phyloP scores from a whole-genome alignment of 768 basidiomycete species.

The Tylopilus plumbeoviolaceoides region DNA sequence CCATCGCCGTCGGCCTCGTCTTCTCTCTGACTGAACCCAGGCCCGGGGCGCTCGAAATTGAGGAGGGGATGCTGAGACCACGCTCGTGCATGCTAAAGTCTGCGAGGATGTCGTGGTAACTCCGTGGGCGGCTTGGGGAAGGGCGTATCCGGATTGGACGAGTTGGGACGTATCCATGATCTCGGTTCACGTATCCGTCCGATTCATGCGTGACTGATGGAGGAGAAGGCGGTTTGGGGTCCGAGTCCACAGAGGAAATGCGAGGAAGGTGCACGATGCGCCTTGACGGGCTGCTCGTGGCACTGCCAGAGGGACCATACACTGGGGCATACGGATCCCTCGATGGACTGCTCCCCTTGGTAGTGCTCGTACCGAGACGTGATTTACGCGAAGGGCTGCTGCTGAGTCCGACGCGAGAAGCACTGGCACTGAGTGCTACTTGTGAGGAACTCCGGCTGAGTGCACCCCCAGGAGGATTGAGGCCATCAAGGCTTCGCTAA shows the following conservation, averaged over 20 bases:
- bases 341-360: constrained; percentile 17
- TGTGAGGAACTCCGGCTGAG: constrained; percentile 25
- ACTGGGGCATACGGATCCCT: constrained; percentile 10
- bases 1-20: constrained; percentile 9
- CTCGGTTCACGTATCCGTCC: neutral
- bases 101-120: constrained; percentile 63
- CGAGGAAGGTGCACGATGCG: constrained; percentile 21
- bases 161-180: constrained; percentile 1
- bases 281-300: constrained; percentile 11
- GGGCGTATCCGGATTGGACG: constrained; percentile 30
- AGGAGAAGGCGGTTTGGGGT: neutral
- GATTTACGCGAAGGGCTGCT: constrained; percentile 24
- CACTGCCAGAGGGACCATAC: constrained; percentile 8
- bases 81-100: constrained; percentile 48
- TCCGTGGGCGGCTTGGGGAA: constrained; percentile 44
- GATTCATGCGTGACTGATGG: neutral
- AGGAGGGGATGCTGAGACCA: constrained; percentile 27
- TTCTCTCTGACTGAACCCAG: constrained; percentile 23
- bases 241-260: constrained; percentile 16
- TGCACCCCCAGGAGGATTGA: constrained; percentile 7
- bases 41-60: constrained; percentile 28
- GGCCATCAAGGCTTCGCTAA: constrained; percentile 35
- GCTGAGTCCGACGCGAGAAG: constrained; percentile 18
- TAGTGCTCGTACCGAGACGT: constrained; percentile 22
- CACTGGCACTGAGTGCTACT: constrained; percentile 15